A percentile compares a stretch with the other conserved stretches of the same genome.
phyloP scores from a whole-genome alignment of 192 early-diverging fungal species.

The Phlyctochytrium arcticum region DNA sequence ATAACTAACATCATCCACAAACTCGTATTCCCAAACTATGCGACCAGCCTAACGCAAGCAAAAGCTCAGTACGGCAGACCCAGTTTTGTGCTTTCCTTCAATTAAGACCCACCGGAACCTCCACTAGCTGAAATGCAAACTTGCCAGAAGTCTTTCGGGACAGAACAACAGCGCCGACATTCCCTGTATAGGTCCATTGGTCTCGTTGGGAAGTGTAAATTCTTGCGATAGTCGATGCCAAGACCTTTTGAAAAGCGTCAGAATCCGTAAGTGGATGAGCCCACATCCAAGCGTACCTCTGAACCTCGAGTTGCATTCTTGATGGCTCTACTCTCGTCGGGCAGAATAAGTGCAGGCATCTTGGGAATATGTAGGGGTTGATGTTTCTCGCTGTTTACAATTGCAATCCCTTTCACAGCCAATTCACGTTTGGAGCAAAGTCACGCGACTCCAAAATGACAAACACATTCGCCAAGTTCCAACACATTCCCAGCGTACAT shows the following conservation, averaged over 20 bases:
- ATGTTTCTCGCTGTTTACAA: no score
- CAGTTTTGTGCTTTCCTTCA: no score
- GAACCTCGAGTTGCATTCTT: background rate
- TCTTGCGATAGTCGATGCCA: constrained; percentile 34
- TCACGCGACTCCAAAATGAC: no score
- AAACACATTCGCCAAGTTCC: no score
- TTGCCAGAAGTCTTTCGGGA: background rate
- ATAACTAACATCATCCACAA: constrained; percentile 38
- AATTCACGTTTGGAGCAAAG: no score
- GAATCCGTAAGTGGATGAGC: background rate
- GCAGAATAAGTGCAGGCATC: constrained; percentile 10
- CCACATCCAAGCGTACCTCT: background rate
- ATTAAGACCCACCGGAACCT: constrained; percentile 29
- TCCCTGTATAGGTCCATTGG: constrained; percentile 24
- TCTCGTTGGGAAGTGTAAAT: constrained; percentile 36
- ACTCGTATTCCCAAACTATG: constrained; percentile 17
- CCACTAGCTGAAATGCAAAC: constrained; percentile 33
- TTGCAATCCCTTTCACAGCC: no score
- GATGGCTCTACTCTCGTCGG: constrained; percentile 3
- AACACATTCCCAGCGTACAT: no score
- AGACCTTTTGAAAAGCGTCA: constrained; percentile 19
- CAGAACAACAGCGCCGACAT: constrained; percentile 38
- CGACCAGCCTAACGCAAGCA: constrained; percentile 1
- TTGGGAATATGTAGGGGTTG: background rate
- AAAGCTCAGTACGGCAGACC: background rate